Evolutionary conservation across 192 early-diverging fungal species (phyloP), one percentile per base, ranked within the genome.

Genomic region (Entomortierella lignicola): DNA sequence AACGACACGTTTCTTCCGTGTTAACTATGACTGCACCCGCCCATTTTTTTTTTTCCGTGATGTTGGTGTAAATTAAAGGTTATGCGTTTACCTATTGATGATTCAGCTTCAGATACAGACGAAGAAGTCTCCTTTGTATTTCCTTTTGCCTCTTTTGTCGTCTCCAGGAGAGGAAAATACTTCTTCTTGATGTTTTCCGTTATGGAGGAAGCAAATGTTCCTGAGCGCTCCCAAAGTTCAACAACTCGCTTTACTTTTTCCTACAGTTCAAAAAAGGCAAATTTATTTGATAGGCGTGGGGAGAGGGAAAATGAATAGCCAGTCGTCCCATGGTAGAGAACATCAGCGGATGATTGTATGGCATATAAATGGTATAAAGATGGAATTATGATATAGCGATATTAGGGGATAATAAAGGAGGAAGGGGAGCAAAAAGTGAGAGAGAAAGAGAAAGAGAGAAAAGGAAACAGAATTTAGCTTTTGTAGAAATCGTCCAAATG

Each of bases 241-340:
- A 84, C 72, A 42, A 84, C 83, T 39, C 80, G 77, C 56, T 84
- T 81, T 39, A 84, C 83, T 79, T 77, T 84, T 57, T 84, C 83
- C 83, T 84, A 71, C 13, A 27, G 50, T 37, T 18, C 34, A 18
- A 37, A n/a, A n/a, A 25, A 50, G 29, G 4, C 34, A 62, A 30
- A 13, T 51, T 39, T 30, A 65, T 37, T n/a, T 31, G 59, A 44
- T 27, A 60, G 42, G 43, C 4, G 27, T 12, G n/a, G n/a, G n/a
- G n/a, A n/a, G n/a, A n/a, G n/a, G n/a, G n/a, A n/a, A n/a, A n/a
- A n/a, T n/a, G n/a, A n/a, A n/a, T n/a, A n/a, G n/a, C n/a, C n/a
- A n/a, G n/a, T n/a, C n/a, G n/a, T n/a, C 17, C 44, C 44, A 15
- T 11, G 4, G 44, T 2, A 47, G 17, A 63, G 7, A 15, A 47